Evolutionary conservation across 148 eudicot species (phyloP), one percentile per base, ranked within the genome.

Genomic region (Tetragonia tetragonoides): DNA sequence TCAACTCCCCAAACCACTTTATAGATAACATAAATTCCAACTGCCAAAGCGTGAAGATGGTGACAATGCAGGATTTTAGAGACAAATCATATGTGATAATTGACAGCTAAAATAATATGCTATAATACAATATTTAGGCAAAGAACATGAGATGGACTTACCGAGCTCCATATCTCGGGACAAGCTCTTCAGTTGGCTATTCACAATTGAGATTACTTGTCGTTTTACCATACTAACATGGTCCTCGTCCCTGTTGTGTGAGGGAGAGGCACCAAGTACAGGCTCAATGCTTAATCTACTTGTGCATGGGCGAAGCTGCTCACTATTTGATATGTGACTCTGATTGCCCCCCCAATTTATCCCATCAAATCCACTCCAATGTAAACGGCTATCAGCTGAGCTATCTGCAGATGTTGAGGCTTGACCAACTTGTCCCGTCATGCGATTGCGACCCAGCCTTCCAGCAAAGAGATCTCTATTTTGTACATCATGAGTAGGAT

Each of bases 281-380:
- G 83, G 73, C 69, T 66, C 82, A 53, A 69, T 62, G 84, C 80
- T 85, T 74, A 90, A 57, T 79, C 89, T 83, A 87, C 82, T 77
- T 72, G 79, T 81, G 81, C 87, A 90, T n/a, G 90, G 91, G 46
- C 65, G 90, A 53, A 87, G 81, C 60, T 66, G 90, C 68, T 85
- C 88, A 68, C 70, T 77, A 72, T 71, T 86, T 38, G 74, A 68
- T 56, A 70, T 64, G 53, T 75, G 82, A 62, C 76, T 75, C 47
- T 72, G 74, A 79, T 68, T 75, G n/a, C 74, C 61, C 46, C 82
- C 81, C 68, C 66, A 70, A 81, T 74, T 75, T 21, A 75, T 65
- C 67, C 91, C 85, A 59, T 75, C 68, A 59, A 75, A 73, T 64
- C 80, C 87, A 78, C 67, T 77, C 82, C 82, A 79, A 39, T 72